These are phyloP conservation scores for Candida pseudoviswanathii DNA, from an alignment of 1,139 yeast genomes.

Conservation along the genomic window DNA sequence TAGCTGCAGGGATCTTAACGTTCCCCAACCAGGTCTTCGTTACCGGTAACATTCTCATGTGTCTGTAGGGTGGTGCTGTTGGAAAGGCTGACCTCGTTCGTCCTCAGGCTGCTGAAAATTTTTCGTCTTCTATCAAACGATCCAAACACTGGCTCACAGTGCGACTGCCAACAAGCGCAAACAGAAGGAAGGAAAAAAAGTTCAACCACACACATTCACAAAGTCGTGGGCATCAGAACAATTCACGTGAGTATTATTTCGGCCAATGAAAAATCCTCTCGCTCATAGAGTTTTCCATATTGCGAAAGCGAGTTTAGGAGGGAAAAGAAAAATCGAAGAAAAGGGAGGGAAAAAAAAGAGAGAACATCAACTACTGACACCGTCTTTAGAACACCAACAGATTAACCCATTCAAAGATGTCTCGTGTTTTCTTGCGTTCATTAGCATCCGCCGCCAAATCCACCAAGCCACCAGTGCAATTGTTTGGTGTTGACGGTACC, in stretches of 20 bases:
- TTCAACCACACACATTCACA: neutral
- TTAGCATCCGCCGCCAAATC: slow-evolving; percentile 66
- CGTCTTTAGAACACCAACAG: slow-evolving; percentile 3
- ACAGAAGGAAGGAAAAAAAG: neutral
- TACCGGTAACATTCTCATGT: slow-evolving; percentile 2
- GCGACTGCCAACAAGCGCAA: neutral
- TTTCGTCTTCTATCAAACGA: neutral
- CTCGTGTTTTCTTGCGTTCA: slow-evolving; percentile 71
- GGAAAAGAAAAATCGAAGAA: neutral
- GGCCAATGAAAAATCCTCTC: slow-evolving; percentile 7
- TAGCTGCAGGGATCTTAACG: neutral
- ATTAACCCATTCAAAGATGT: slow-evolving; percentile 15
- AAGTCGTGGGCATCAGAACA: neutral
- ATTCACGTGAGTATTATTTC: neutral
- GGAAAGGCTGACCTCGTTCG: neutral
- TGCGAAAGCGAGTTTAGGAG: slow-evolving; percentile 1
- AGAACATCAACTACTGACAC: neutral
- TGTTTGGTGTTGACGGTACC: slow-evolving; percentile 95
- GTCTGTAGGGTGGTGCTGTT: neutral
- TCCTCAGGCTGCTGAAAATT: neutral
- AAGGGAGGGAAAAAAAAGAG: slow-evolving; percentile 1
- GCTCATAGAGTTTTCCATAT: neutral
- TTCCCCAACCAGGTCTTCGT: slow-evolving; percentile 3
- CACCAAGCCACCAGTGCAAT: slow-evolving; percentile 87
- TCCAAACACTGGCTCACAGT: neutral